Percentiles rank a stretch among this genome's conserved stretches.
Conservation (phyloP, 179 eudicot genomes). For the Beta macrorhiza region DNA sequence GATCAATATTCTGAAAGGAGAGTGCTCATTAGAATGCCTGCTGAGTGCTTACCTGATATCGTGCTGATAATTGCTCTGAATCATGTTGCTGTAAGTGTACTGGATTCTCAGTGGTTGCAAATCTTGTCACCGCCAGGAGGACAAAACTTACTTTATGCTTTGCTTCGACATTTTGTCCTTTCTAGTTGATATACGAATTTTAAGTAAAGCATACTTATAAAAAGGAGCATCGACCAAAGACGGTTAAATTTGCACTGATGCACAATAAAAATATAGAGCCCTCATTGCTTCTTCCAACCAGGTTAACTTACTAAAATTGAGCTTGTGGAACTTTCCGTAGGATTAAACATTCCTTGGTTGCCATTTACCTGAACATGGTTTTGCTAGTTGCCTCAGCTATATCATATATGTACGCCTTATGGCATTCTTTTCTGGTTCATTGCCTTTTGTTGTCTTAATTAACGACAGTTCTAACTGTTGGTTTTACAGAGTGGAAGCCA, state of each 20-base stretch:
- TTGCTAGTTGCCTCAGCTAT: not conserved
- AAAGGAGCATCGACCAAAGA: not conserved
- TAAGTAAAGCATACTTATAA: not conserved
- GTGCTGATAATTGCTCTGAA: not conserved
- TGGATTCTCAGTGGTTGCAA: not conserved
- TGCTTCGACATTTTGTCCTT: not conserved
- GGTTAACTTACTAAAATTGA: not conserved
- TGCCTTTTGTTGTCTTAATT: not conserved
- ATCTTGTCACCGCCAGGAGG: no score
- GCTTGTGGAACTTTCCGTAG: not conserved
- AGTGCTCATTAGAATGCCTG: not conserved
- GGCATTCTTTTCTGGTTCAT: not conserved
- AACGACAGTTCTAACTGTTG: not conserved
- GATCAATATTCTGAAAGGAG: not conserved
- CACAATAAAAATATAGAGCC: not conserved
- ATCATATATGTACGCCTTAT: not conserved
- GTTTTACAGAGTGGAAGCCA: conserved; percentile 74
- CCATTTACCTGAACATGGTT: not conserved
- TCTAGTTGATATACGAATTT: not conserved
- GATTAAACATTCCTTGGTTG: not conserved
- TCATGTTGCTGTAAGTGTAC: not conserved
- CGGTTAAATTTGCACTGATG: not conserved
- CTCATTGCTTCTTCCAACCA: not conserved
- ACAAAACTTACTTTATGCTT: not conserved
- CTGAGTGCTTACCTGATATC: not conserved